Evolutionary conservation across 371 early-diverging fungal species (phyloP).

Genomic region (Blakeslea trispora): DNA sequence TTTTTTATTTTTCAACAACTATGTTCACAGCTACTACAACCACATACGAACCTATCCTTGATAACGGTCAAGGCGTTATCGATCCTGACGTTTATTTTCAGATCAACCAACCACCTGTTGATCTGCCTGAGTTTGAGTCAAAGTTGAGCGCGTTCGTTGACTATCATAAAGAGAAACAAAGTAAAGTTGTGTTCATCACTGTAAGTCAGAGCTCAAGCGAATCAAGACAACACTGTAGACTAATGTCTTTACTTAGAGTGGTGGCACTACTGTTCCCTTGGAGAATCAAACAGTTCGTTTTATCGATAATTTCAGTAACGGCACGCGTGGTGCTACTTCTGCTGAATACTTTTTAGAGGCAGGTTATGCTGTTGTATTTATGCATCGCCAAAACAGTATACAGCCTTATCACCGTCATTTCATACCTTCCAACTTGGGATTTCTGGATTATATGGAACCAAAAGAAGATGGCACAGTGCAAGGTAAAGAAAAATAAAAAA

Average conservation of each 20-base stretch:
- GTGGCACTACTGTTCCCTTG: constrained; percentile 96
- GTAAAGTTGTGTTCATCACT: constrained; percentile 78
- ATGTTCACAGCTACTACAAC: constrained; percentile 1
- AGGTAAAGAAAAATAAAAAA: constrained; percentile 38
- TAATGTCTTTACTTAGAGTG: constrained; percentile 61
- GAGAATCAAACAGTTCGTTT: constrained; percentile 98
- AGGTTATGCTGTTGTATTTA: constrained; percentile 95
- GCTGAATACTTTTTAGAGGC: constrained; percentile 92
- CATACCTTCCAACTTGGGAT: constrained; percentile 69
- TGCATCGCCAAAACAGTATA: constrained; percentile 92
- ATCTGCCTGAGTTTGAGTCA: constrained; percentile 64
- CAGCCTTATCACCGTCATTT: constrained; percentile 94
- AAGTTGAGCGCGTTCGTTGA: constrained; percentile 72
- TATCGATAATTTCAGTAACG: constrained; percentile 97
- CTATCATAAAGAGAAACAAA: constrained; percentile 57
- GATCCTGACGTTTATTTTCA: constrained; percentile 84
- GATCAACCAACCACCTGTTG: constrained; percentile 73
- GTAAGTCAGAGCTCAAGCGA: constrained; percentile 52
- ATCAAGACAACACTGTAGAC: neutral
- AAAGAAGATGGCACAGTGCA: constrained; percentile 58
- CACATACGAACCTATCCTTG: constrained; percentile 28
- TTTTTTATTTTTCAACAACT: neutral
- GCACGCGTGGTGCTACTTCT: constrained; percentile 94
- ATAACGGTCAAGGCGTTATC: constrained; percentile 58
- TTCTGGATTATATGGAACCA: constrained; percentile 78